phyloP scores from a whole-genome alignment of 2,329 filamentous ascomycete genomes.

The Malbranchea zuffiana region DNA sequence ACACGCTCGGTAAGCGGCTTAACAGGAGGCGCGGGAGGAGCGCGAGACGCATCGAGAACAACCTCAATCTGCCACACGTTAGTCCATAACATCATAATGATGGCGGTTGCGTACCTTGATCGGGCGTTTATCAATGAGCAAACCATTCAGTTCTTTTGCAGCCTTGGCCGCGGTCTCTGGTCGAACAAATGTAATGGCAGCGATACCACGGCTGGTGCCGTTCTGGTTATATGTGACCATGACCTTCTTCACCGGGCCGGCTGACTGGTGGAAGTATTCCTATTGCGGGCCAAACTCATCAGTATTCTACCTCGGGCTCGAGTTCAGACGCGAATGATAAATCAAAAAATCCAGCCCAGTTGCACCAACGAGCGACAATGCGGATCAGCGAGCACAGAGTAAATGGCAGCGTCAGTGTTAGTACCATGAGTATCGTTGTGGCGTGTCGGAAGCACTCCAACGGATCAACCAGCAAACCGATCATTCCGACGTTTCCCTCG shows the following conservation, averaged over 20 bases:
- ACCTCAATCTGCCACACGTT: constrained; percentile 66
- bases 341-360: constrained; percentile 11
- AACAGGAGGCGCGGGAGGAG: constrained; percentile 56
- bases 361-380: constrained; percentile 18
- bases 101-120: constrained; percentile 61
- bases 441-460: too few relatives aligned
- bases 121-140: constrained; percentile 77
- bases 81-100: neutral
- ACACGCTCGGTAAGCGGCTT: constrained; percentile 76
- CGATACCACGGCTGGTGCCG: constrained; percentile 82
- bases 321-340: constrained; percentile 12
- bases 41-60: constrained; percentile 65
- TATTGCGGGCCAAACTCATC: constrained; percentile 47
- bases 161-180: constrained; percentile 75
- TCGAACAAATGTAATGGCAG: constrained; percentile 76
- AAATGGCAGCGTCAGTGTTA: constrained; percentile 34
- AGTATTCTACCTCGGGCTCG: constrained; percentile 25
- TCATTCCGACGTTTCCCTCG: too few relatives aligned
- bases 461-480: too few relatives aligned
- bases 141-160: constrained; percentile 70
- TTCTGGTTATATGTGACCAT: constrained; percentile 87
- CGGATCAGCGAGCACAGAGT: constrained; percentile 53
- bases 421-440: neutral
- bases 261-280: constrained; percentile 88
- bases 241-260: constrained; percentile 83